Evolutionary conservation across 176 grass and related monocot genomes (phyloP).

Genomic region (Phyllostachys edulis): DNA sequence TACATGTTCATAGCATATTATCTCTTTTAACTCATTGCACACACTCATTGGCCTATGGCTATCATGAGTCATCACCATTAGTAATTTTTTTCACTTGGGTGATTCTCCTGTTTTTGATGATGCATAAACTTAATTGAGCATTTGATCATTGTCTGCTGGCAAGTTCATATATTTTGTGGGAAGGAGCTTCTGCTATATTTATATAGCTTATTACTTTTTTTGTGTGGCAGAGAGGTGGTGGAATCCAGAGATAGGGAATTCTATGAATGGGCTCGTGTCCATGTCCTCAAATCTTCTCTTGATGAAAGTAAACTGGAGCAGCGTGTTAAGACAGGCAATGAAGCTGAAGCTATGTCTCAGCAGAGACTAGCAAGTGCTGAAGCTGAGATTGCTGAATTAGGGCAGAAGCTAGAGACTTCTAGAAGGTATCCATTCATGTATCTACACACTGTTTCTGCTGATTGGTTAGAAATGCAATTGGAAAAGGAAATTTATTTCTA

Average conservation of each 20-base stretch:
- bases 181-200: conserved; percentile 1
- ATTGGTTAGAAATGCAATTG: conserved; percentile 14
- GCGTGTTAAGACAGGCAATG: conserved; percentile 88
- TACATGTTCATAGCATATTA: neutral
- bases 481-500: neutral
- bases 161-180: conserved; percentile 2
- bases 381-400: conserved; percentile 86
- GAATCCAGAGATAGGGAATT: conserved; percentile 72
- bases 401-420: conserved; percentile 70
- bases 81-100: neutral
- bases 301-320: conserved; percentile 87
- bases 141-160: neutral
- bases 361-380: conserved; percentile 77
- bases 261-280: conserved; percentile 67
- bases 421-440: conserved; percentile 51
- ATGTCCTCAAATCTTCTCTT: conserved; percentile 79
- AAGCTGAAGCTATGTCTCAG: conserved; percentile 95
- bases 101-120: conserved; percentile 11
- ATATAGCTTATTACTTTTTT: conserved; percentile 10
- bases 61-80: neutral
- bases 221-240: conserved; percentile 62
- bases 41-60: neutral
- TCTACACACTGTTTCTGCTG: neutral
- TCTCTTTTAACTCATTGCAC: neutral
- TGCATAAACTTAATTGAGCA: neutral